Base-by-base conservation (phyloP, 1,284 basidiomycete species). In the Sanghuangporus sanghuang region DNA sequence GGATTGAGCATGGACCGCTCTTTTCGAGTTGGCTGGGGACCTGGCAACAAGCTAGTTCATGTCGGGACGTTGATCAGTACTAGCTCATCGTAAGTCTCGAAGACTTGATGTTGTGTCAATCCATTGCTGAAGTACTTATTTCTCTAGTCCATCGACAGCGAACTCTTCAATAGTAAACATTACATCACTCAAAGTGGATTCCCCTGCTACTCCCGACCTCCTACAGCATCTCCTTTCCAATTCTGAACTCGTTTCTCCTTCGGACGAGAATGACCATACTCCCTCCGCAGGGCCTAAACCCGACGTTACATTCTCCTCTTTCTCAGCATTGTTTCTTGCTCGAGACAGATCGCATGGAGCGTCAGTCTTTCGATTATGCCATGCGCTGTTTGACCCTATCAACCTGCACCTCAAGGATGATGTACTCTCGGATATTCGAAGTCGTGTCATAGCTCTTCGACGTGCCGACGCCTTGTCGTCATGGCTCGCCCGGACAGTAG, bases 1-100 rank as follows among this genome's bases (percentile, higher is more conserved):
- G 95, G 94, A 1, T 77, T 98, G 50, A 82, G 90, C 4, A 78
- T 96, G 62, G 95, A 95, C 16, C 85, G 95, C 35, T 94, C 93
- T 23, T 98, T 96, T 76, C 84, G 95, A 57, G 92, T 91, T 5
- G 89, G 93, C 2, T 98, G 95, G 93, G 93, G 95, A 14, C 90
- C 92, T 0, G 83, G 85, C 54, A 93, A 93, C 1, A 81, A 79
- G 53, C 73, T 97, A 16, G 87, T 89, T 32, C 90, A 96, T 76
- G 76, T 91, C 21, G 93, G 92, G 27, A 79, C 80, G 63, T 74
- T 95, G 52, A 89, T 87, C 72, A 80, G 81, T 1, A 85, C 86
- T 6, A 75, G 77, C 63, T 74, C 76, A 64, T 68, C 75, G 85
- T 87, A 71, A 69, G 85, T 76, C 38, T 42, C 3, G 14, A 8